A percentile compares a stretch with the other conserved stretches of the same genome.
Conservation (phyloP, 805 yeast species). For the Hanseniaspora singularis region DNA sequence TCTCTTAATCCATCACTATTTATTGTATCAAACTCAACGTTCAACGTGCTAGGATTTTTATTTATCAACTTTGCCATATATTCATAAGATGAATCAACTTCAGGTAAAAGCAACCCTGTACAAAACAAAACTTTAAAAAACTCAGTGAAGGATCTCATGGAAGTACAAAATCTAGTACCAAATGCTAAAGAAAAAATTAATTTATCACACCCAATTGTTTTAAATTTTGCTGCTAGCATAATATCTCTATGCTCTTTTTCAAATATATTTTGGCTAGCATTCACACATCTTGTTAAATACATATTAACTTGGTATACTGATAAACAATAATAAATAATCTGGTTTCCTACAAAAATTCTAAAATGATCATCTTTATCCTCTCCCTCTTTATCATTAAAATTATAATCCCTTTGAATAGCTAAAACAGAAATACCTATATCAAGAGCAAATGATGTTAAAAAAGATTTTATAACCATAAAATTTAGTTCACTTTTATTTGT, state of each 20-base stretch:
- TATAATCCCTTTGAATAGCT: constrained; percentile 6
- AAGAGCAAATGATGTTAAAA: constrained; percentile 4
- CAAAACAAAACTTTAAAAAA: constrained; percentile 9
- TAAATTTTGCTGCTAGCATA: not conserved
- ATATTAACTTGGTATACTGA: constrained; percentile 1
- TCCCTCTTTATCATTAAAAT: not conserved
- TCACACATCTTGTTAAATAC: constrained; percentile 8
- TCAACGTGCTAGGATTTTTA: not conserved
- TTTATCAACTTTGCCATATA: too few relatives aligned
- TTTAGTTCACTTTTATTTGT: not conserved
- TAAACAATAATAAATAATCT: constrained; percentile 5
- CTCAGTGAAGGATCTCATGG: constrained; percentile 6
- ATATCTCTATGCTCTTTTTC: not conserved
- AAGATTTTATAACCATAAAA: not conserved
- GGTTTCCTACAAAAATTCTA: not conserved
- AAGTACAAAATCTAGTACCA: constrained; percentile 2
- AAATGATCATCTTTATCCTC: not conserved
- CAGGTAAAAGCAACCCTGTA: not conserved
- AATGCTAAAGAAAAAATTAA: constrained; percentile 6
- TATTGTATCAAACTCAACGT: not conserved
- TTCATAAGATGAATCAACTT: not conserved
- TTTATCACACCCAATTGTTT: constrained; percentile 9
- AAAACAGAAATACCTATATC: constrained; percentile 3
- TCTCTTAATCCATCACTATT: constrained; percentile 3
- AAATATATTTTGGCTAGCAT: constrained; percentile 4